phyloP scores from a whole-genome alignment of 2,329 filamentous ascomycete species.

The Leptodontidium sp. region DNA sequence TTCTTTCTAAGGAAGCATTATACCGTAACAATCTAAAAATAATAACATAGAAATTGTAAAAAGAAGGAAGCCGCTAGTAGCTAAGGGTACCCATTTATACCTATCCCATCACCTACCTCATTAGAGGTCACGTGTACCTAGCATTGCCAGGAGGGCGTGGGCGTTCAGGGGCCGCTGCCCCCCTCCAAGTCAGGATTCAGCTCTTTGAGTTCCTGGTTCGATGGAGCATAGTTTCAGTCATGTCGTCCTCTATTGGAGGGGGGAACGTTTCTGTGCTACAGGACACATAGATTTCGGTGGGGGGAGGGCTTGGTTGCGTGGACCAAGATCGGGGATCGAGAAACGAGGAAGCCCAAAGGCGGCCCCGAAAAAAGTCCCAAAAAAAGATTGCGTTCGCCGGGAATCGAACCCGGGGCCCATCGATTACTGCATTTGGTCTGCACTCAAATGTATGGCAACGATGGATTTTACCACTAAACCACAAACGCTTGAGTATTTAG shows the following conservation, averaged over 20 bases:
- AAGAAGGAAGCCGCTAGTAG: not conserved
- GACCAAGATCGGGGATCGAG: not conserved
- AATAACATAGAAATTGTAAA: not conserved
- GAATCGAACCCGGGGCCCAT: slow-evolving; percentile 32
- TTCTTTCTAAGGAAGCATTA: not conserved
- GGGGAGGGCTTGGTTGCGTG: not conserved
- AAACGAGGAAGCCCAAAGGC: not conserved
- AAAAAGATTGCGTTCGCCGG: slow-evolving; percentile 25
- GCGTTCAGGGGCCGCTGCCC: not conserved
- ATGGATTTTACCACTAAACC: slow-evolving; percentile 50
- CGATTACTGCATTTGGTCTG: not conserved
- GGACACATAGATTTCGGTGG: not conserved
- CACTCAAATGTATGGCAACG: slow-evolving; percentile 26
- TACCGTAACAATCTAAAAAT: not conserved
- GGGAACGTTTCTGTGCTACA: no score
- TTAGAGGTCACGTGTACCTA: not conserved
- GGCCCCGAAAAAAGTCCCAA: not conserved
- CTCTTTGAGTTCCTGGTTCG: not conserved
- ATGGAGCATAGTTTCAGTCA: not conserved
- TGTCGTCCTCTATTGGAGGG: not conserved
- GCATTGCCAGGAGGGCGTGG: not conserved
- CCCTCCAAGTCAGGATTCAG: not conserved
- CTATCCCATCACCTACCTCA: not conserved
- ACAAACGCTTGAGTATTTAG: slow-evolving; percentile 40
- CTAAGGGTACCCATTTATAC: not conserved